A percentile compares a stretch with the other conserved stretches of the same genome.
Conservation (phyloP, 768 basidiomycete species). For the Scleroderma citrinum region DNA sequence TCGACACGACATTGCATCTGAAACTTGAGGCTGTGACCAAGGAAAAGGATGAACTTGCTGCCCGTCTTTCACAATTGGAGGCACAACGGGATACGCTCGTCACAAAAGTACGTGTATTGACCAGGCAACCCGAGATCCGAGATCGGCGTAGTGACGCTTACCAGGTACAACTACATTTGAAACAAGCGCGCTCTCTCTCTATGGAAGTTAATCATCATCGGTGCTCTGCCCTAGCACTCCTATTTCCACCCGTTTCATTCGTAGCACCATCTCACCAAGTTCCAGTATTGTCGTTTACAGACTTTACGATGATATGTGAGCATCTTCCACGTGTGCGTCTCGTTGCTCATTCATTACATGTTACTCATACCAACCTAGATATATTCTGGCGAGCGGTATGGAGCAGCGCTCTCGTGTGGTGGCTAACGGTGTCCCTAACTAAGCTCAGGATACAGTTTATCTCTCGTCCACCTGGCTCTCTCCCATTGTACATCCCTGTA, state of each 20-base stretch:
- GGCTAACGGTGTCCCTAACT: background rate
- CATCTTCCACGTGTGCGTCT: background rate
- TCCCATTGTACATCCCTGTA: conserved; percentile 22
- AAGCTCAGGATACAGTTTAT: conserved; percentile 2
- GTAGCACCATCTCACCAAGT: background rate
- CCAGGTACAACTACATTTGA: background rate
- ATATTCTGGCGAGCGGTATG: background rate
- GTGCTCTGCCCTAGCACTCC: background rate
- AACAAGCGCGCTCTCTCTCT: background rate
- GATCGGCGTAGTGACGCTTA: background rate
- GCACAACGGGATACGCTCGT: conserved; percentile 10
- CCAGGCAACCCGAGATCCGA: background rate
- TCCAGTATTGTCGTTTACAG: background rate
- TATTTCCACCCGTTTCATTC: background rate
- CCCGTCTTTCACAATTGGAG: conserved; percentile 8
- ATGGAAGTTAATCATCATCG: background rate
- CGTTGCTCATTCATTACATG: background rate
- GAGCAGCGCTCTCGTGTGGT: too few species aligned
- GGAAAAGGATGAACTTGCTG: conserved; percentile 11
- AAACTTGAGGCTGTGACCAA: conserved; percentile 7
- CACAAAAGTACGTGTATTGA: conserved; percentile 11
- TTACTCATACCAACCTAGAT: background rate
- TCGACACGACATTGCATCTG: background rate
- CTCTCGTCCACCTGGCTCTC: conserved; percentile 21
- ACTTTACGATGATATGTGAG: background rate